phyloP scores from a whole-genome alignment of 441 rosid species.

The Daphne laureola region DNA sequence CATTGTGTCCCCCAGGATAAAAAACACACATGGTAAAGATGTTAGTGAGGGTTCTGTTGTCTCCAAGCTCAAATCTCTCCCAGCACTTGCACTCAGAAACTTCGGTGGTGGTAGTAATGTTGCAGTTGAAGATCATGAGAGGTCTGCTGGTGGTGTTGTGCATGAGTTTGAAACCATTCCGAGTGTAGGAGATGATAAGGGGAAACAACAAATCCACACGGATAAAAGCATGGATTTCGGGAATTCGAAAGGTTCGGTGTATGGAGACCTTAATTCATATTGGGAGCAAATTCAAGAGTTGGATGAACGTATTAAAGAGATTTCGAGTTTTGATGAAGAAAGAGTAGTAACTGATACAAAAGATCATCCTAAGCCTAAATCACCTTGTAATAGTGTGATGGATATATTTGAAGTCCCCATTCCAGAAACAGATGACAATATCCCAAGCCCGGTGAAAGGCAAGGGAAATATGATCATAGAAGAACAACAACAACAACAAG shows the following conservation, averaged over 20 bases:
- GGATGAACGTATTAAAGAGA: conserved; percentile 39
- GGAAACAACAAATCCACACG: background rate
- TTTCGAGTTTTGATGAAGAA: conserved; percentile 38
- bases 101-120: conserved; percentile 2
- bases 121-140: conserved; percentile 11
- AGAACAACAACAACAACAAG: too few relatives aligned
- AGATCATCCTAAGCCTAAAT: conserved; percentile 16
- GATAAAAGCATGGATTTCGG: conserved; percentile 20
- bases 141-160: conserved; percentile 11
- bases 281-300: conserved; percentile 49
- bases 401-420: conserved; percentile 71
- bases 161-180: conserved; percentile 14
- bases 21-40: conserved; percentile 12
- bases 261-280: conserved; percentile 29
- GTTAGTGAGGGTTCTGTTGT: background rate
- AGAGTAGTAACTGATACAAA: conserved; percentile 23
- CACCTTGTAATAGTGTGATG: conserved; percentile 33
- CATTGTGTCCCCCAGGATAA: conserved; percentile 21
- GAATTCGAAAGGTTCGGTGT: conserved; percentile 19
- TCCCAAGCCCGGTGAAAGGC: conserved; percentile 10
- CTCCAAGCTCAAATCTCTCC: conserved; percentile 32
- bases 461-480: conserved; percentile 15
- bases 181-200: conserved; percentile 16
- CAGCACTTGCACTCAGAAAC: conserved; percentile 17
- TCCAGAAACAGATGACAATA: conserved; percentile 23